Evolutionary conservation across 495 filamentous ascomycete species (phyloP).

Genomic region (Penicillium angulare): DNA sequence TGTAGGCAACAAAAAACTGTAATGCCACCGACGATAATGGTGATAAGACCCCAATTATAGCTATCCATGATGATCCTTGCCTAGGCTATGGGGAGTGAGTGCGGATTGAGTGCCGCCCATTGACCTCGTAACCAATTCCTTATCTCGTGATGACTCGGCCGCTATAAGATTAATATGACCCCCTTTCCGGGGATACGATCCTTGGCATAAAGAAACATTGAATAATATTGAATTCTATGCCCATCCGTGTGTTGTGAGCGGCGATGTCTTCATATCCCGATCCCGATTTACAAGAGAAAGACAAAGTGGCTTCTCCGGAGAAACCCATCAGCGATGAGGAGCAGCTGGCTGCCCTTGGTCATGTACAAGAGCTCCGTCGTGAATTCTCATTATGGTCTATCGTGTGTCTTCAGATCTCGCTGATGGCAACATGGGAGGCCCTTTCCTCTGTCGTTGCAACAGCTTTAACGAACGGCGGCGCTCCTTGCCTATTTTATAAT

Average conservation of each 20-base stretch:
- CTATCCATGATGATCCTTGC: not conserved
- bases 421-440: constrained; percentile 38
- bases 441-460: constrained; percentile 23
- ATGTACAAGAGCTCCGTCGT: constrained; percentile 28
- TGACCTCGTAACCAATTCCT: not conserved
- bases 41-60: too few species aligned
- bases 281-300: not conserved
- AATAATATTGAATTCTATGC: not conserved
- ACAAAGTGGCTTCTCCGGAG: constrained; percentile 9
- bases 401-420: constrained; percentile 25
- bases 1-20: too few species aligned
- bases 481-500: constrained; percentile 35
- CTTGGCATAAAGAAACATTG: not conserved
- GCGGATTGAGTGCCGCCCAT: not conserved
- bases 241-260: not conserved
- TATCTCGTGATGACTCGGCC: not conserved
- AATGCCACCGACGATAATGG: too few species aligned
- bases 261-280: constrained; percentile 6
- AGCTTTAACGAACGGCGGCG: constrained; percentile 25
- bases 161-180: not conserved
- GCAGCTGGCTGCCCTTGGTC: constrained; percentile 23
- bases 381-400: constrained; percentile 28
- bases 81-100: not conserved
- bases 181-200: not conserved
- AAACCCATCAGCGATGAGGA: constrained; percentile 24